Percentiles rank a stretch among this genome's conserved stretches.
phyloP scores from a whole-genome alignment of 129 eudicot genomes.

The carrot (Daucus carota) region DH1_v3.0 NC_030383.2:63215501-63216000 shows the following conservation, averaged over 20 bases:
- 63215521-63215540: neutral
- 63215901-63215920: neutral
- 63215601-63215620: neutral
- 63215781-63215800: too few species aligned
- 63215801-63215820: too few species aligned
- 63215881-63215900: too few species aligned
- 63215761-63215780: neutral
- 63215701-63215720: neutral
- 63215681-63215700: neutral
- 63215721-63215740: neutral
- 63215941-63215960: too few species aligned
- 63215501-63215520: neutral
- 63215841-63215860: neutral
- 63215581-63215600: neutral
- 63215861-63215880: too few species aligned
- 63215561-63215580: neutral
- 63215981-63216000: neutral
- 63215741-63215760: neutral
- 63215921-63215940: neutral
- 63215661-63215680: neutral
- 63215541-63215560: conserved; percentile 2
- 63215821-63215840: neutral
- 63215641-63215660: neutral
- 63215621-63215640: neutral
- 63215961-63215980: too few species aligned